phyloP scores from a whole-genome alignment of 148 eudicot genomes.

The Vaccinium macrocarpon region DNA sequence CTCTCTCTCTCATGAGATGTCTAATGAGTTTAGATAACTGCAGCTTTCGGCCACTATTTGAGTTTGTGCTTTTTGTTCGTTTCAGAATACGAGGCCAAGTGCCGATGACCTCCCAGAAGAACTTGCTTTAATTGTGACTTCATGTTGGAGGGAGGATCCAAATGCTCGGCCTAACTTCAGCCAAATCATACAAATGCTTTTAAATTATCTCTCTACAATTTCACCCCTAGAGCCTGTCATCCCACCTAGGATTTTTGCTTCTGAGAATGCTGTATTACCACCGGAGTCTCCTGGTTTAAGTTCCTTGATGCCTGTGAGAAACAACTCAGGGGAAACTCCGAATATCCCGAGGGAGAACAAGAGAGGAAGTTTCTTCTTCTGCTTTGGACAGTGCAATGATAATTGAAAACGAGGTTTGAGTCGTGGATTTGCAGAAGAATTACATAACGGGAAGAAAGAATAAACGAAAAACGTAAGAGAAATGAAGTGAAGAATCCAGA shows the following conservation, averaged over 20 bases:
- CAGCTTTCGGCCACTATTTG: neutral
- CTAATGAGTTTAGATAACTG: neutral
- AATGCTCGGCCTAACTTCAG: constrained; percentile 76
- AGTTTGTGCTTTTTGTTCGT: constrained; percentile 9
- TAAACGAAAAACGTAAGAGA: neutral
- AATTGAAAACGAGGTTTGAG: neutral
- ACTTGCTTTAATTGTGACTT: constrained; percentile 62
- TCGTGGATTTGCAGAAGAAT: neutral
- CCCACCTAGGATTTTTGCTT: constrained; percentile 59
- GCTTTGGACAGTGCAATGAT: constrained; percentile 54
- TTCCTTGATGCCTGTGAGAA: constrained; percentile 64
- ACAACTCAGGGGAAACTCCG: constrained; percentile 55
- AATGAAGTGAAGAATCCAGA: neutral
- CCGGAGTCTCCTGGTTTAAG: constrained; percentile 95
- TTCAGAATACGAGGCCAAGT: constrained; percentile 84
- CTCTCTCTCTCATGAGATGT: neutral
- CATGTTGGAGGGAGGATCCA: constrained; percentile 93
- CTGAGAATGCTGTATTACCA: constrained; percentile 66
- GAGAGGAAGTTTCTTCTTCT: constrained; percentile 61
- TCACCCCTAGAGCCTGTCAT: constrained; percentile 58
- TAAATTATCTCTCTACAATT: constrained; percentile 47
- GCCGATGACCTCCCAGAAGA: constrained; percentile 86
- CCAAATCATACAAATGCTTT: constrained; percentile 82
- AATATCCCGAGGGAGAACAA: constrained; percentile 47
- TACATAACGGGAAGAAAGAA: neutral